These are phyloP conservation scores for Closterium sp. DNA, from an alignment of 139 green algal species.

Conservation along the genomic window DNA sequence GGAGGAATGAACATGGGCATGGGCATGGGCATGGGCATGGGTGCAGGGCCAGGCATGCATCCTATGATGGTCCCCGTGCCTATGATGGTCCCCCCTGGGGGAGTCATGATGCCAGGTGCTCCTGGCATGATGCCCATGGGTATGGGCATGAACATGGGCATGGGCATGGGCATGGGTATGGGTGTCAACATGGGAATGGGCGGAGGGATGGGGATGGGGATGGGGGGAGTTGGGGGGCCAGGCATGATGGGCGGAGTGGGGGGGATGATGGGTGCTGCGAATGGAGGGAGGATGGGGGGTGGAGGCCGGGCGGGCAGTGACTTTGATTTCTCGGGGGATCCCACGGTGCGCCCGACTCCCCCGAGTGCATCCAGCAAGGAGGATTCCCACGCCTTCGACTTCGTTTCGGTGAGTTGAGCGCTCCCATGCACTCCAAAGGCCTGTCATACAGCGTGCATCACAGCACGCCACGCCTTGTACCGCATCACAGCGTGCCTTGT, in stretches of 20 bases:
- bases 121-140: neutral
- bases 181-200: neutral
- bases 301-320: neutral
- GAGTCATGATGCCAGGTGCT: neutral
- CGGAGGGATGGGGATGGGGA: neutral
- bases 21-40: too few species aligned
- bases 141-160: neutral
- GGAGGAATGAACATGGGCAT: too few species aligned
- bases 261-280: too few species aligned
- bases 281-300: too few species aligned
- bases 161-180: neutral
- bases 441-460: too few species aligned
- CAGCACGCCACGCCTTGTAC: too few species aligned
- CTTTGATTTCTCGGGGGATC: neutral
- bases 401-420: neutral
- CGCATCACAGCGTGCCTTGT: too few species aligned
- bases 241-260: neutral
- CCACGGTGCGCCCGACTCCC: neutral
- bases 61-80: neutral
- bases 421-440: too few species aligned
- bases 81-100: neutral
- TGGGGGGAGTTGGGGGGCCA: neutral
- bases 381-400: neutral
- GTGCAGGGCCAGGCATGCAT: neutral
- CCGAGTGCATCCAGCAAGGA: neutral